Percentiles rank a stretch among this genome's conserved stretches.
Evolutionary conservation across 441 rosid genomes (phyloP).

Genomic region (Erodium texanum): DNA sequence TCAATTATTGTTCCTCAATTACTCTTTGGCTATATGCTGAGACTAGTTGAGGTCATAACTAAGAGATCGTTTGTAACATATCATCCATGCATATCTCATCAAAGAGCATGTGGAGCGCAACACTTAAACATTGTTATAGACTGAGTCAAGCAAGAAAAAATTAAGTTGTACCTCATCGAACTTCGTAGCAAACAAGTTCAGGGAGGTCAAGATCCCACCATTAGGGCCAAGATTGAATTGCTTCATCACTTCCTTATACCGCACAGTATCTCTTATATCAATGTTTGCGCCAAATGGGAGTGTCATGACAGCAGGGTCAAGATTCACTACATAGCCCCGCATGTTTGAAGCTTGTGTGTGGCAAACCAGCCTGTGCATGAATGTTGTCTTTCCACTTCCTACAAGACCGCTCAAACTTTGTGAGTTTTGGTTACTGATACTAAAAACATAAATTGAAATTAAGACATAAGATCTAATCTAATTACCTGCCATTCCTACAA

Average conservation of each 20-base stretch:
- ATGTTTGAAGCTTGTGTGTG: conserved; percentile 70
- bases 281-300: conserved; percentile 90
- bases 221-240: conserved; percentile 93
- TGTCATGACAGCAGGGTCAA: conserved; percentile 92
- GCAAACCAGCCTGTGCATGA: conserved; percentile 74
- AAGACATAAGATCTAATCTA: background rate
- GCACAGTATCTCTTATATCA: conserved; percentile 86
- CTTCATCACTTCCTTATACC: conserved; percentile 93
- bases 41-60: background rate
- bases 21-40: background rate
- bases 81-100: too few relatives aligned
- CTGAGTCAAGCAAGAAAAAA: background rate
- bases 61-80: background rate
- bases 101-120: background rate
- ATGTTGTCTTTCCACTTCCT: conserved; percentile 97
- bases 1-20: background rate
- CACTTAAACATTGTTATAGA: background rate
- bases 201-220: conserved; percentile 87
- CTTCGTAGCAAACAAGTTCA: conserved; percentile 88
- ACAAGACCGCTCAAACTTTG: conserved; percentile 15
- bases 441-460: background rate
- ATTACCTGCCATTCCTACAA: conserved; percentile 93
- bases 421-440: background rate
- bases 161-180: conserved; percentile 69
- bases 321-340: conserved; percentile 84